These are phyloP conservation scores for Suillus ampliporus DNA, from an alignment of 768 basidiomycete genomes.

Conservation along the genomic window DNA sequence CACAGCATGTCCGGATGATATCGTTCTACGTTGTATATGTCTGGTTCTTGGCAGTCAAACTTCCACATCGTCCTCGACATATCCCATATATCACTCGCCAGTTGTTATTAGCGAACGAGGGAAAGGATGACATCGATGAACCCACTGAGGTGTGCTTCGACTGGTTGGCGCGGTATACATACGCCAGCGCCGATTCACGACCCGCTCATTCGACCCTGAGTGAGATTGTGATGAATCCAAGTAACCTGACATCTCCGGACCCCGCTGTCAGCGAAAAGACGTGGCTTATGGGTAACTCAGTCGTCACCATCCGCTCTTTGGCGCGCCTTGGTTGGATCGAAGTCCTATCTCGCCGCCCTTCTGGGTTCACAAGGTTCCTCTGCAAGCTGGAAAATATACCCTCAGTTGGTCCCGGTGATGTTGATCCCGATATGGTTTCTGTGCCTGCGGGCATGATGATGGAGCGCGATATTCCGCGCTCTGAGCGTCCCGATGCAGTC, in stretches of 20 bases:
- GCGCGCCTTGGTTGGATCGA: constrained; percentile 86
- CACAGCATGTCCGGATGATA: constrained; percentile 89
- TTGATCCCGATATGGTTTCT: constrained; percentile 77
- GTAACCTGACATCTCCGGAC: constrained; percentile 40
- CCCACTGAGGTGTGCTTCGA: constrained; percentile 97
- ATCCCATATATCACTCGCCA: constrained; percentile 87
- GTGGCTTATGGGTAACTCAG: constrained; percentile 86
- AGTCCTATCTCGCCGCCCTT: constrained; percentile 82
- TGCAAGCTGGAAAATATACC: constrained; percentile 91
- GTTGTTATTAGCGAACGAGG: constrained; percentile 85
- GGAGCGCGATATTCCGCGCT: constrained; percentile 55
- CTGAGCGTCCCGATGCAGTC: constrained; percentile 31
- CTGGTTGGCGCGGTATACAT: constrained; percentile 94
- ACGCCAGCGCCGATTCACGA: constrained; percentile 91
- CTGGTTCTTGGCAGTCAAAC: constrained; percentile 91
- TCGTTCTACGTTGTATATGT: constrained; percentile 91
- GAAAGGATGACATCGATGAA: constrained; percentile 75
- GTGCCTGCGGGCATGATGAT: constrained; percentile 76
- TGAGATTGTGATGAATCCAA: constrained; percentile 76
- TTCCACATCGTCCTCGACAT: constrained; percentile 80
- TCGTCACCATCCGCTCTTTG: constrained; percentile 82
- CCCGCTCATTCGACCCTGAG: constrained; percentile 80
- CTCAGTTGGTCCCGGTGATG: constrained; percentile 82
- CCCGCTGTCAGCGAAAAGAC: constrained; percentile 63
- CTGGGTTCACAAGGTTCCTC: constrained; percentile 85